Percentiles rank a stretch among this genome's conserved stretches.
Evolutionary conservation across 2,329 filamentous ascomycete genomes (phyloP).

Genomic region (Emmonsia crescens): DNA sequence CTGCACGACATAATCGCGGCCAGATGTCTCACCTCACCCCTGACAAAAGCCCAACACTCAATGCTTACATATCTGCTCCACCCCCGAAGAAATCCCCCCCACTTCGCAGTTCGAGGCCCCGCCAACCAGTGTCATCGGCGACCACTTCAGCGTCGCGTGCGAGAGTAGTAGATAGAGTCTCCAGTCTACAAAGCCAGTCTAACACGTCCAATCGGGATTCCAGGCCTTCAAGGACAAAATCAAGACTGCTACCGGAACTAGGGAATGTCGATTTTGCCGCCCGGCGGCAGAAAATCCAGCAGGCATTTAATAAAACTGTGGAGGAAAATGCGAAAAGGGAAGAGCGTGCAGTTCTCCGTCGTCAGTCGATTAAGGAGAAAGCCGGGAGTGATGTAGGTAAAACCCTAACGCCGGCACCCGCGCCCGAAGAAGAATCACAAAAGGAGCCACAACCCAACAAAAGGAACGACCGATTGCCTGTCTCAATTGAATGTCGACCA

Average conservation of each 20-base stretch:
- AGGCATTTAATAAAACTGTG: slow-evolving; percentile 76
- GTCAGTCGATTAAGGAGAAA: slow-evolving; percentile 28
- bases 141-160: slow-evolving; percentile 59
- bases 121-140: slow-evolving; percentile 66
- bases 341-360: slow-evolving; percentile 44
- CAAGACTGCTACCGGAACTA: slow-evolving; percentile 45
- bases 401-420: background rate
- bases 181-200: slow-evolving; percentile 29
- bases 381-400: slow-evolving; percentile 35
- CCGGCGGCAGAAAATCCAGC: slow-evolving; percentile 67
- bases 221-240: slow-evolving; percentile 23
- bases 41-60: slow-evolving; percentile 50
- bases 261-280: slow-evolving; percentile 78
- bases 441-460: background rate
- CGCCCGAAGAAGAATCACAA: background rate
- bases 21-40: slow-evolving; percentile 23
- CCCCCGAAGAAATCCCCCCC: slow-evolving; percentile 63
- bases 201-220: slow-evolving; percentile 24
- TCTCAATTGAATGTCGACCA: background rate
- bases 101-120: slow-evolving; percentile 69
- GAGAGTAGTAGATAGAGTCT: slow-evolving; percentile 50
- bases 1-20: slow-evolving; percentile 25
- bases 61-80: slow-evolving; percentile 62
- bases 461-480: slow-evolving; percentile 13
- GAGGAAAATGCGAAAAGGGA: slow-evolving; percentile 50